Evolutionary conservation across 768 basidiomycete genomes (phyloP).

Genomic region (Macrolepiota fuliginosa): DNA sequence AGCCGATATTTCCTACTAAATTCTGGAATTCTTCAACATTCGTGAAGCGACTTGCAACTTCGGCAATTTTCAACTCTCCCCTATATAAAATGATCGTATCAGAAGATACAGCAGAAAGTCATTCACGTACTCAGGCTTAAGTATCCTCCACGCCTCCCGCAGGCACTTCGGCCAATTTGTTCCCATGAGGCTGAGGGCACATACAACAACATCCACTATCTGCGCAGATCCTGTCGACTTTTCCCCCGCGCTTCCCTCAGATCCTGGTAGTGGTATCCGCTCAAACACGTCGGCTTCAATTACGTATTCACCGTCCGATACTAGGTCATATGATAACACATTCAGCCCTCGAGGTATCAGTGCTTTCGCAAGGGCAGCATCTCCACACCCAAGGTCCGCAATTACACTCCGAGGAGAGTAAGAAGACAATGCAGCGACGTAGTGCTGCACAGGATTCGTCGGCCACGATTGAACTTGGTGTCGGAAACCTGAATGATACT

Average conservation of each 20-base stretch:
- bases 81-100: constrained; percentile 31
- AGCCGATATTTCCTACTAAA: constrained; percentile 68
- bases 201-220: constrained; percentile 88
- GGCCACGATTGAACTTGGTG: constrained; percentile 94
- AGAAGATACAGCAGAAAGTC: neutral
- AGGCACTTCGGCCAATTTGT: constrained; percentile 94
- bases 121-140: constrained; percentile 72
- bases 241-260: constrained; percentile 41
- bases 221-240: constrained; percentile 58
- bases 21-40: constrained; percentile 64
- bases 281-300: constrained; percentile 88
- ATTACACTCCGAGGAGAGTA: constrained; percentile 72
- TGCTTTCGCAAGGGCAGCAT: constrained; percentile 79
- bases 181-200: constrained; percentile 95
- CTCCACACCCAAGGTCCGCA: constrained; percentile 94
- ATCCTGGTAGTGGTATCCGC: constrained; percentile 82
- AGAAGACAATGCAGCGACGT: constrained; percentile 60
- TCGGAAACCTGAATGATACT: constrained; percentile 95
- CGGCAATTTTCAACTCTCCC: constrained; percentile 83
- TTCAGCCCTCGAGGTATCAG: constrained; percentile 66
- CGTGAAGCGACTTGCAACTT: constrained; percentile 83
- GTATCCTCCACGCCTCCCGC: constrained; percentile 84
- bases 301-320: constrained; percentile 73
- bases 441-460: constrained; percentile 86
- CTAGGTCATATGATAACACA: constrained; percentile 79